phyloP scores from a whole-genome alignment of 352 stramenopile species.

The Pythium sukuiense region DNA sequence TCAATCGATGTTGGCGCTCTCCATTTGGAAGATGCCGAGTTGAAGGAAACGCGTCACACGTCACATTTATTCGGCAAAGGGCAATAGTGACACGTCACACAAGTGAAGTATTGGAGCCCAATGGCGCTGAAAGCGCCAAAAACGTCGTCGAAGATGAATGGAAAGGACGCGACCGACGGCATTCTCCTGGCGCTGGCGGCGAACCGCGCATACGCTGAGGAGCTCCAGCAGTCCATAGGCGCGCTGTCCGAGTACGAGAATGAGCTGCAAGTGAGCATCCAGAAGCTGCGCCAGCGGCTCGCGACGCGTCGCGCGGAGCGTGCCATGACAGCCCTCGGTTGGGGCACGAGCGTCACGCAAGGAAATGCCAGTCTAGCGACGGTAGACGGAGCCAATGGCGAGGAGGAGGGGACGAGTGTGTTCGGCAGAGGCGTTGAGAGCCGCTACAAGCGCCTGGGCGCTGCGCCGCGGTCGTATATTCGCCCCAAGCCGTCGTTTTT shows the following conservation, averaged over 20 bases:
- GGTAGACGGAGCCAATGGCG: not conserved
- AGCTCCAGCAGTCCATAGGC: slow-evolving; percentile 38
- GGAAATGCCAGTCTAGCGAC: not conserved
- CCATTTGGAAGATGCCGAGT: not conserved
- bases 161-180: not conserved
- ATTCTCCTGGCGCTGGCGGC: slow-evolving; percentile 22
- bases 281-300: slow-evolving; percentile 49
- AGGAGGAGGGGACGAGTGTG: slow-evolving; percentile 3
- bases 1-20: not conserved
- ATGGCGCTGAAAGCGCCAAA: not conserved
- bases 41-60: not conserved
- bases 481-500: slow-evolving; percentile 64
- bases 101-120: not conserved
- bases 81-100: slow-evolving; percentile 8
- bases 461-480: slow-evolving; percentile 55
- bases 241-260: slow-evolving; percentile 41
- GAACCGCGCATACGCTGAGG: slow-evolving; percentile 44
- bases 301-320: slow-evolving; percentile 51
- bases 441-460: slow-evolving; percentile 35
- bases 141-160: slow-evolving; percentile 8
- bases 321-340: slow-evolving; percentile 42
- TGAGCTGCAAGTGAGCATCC: slow-evolving; percentile 36
- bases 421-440: slow-evolving; percentile 35
- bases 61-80: not conserved
- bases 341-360: not conserved